Evolutionary conservation across 148 eudicot species (phyloP).

Genomic region (Rheum nobile): DNA sequence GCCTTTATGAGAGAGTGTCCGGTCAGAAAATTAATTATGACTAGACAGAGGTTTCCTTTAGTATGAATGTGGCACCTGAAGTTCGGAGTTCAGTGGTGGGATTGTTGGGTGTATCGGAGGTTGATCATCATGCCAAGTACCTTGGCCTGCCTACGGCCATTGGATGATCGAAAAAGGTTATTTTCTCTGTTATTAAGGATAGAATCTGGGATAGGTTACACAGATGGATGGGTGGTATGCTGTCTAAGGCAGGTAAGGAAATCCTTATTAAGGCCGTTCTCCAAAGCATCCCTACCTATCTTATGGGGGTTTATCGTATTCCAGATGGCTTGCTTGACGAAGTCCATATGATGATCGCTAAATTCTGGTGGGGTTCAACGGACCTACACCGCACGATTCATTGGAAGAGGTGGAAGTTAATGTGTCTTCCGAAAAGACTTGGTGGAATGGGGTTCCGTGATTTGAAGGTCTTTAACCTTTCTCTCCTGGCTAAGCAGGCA

Average conservation of each 20-base stretch:
- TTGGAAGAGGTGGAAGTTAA: background rate
- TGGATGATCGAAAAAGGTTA: too few species aligned
- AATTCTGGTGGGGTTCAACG: background rate
- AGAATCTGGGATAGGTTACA: too few species aligned
- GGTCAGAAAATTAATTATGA: too few species aligned
- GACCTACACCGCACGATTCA: background rate
- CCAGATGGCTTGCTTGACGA: background rate
- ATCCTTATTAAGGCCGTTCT: background rate
- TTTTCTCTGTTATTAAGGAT: too few species aligned
- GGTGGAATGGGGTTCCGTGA: background rate
- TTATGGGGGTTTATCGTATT: background rate
- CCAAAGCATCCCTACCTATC: background rate
- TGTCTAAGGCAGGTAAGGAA: background rate
- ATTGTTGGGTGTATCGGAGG: too few species aligned
- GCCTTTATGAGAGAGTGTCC: too few species aligned
- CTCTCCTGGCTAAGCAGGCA: background rate
- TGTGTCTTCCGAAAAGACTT: background rate
- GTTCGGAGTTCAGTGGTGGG: too few species aligned
- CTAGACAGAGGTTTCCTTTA: too few species aligned
- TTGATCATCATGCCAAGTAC: too few species aligned
- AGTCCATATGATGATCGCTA: background rate
- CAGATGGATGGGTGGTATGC: background rate
- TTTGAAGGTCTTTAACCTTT: background rate
- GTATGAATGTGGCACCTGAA: too few species aligned
- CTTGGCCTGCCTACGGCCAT: too few species aligned